Evolutionary conservation across 352 stramenopile species (phyloP), one percentile per base, ranked within the genome.

Genomic region (Globisporangium nunn): DNA sequence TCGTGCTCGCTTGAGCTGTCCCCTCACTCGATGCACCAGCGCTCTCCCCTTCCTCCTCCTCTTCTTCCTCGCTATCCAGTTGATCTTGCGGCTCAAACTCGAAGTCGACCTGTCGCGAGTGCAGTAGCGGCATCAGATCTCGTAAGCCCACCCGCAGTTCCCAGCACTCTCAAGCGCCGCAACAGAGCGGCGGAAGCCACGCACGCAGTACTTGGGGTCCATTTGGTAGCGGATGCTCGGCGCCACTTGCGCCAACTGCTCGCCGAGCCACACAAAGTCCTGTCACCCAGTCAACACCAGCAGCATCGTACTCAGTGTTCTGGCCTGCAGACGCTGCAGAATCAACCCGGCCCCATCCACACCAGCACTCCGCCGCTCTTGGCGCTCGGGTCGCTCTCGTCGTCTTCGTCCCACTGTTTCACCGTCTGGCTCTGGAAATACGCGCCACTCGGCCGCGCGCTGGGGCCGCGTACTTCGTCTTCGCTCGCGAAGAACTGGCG

Each of bases 141-240:
- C 37, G 11, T 43, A 17, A 43, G 37, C 4, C 33, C 28, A 40
- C 18, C 35, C 31, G 47, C 15, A 28, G 15, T 4, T 10, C 41
- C 41, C 14, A 47, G 7, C 6, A 28, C 28, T 17, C 10, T 5
- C 33, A 8, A 47, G n/a, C 28, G 28, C 6, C 41, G 14, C 15
- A 47, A 5, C 41, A 6, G 15, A 17, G 28, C 41, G 41, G 18
- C 12, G 43, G 6, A 48, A 23, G 17, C 1, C 33, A 75, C 79
- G 70, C 56, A 91, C 81, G 49, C 78, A 88, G 53, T 87, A 90
- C 68, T 88, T 89, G 2, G 70, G 62, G 44, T 93, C 80, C 57
- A 93, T 82, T 33, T 72, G 68, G 58, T 84, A 91, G 31, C 82
- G 80, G 23, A 77, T 61, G 15, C 68, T 63, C 8, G 73, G 82